Base-by-base conservation (phyloP, 2,329 filamentous ascomycete species). In the Byssochlamys sp. region DNA sequence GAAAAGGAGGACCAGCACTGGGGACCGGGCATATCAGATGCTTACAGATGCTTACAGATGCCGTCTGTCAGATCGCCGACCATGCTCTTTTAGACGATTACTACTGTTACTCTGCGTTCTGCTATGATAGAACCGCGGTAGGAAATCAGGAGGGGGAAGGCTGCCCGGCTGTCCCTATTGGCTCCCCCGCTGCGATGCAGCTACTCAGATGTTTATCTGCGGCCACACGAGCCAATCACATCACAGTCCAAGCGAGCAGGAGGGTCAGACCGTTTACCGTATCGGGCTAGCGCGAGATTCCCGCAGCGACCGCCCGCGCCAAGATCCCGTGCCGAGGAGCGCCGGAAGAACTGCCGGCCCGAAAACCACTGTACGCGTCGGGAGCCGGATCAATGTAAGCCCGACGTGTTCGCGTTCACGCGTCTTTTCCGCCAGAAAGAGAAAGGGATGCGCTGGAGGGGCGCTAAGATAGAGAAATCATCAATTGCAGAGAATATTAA, bases 301-400 rank as follows among this genome's bases (percentile, higher is more conserved):
- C 10, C 9, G 31, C 31, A 33, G 3, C 10, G 31, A 33, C 31
- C 39, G 19, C n/a, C 12, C 19, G 39, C n/a, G 39, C 39, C 27
- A 28, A 14, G 49, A 51, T 28, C 10, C 27, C 49, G 12, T 24
- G 24, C 10, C 49, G 11, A 31, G 27, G 10, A 12, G 2, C 10
- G 2, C 3, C 49, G 25, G 49, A 28, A 26, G 1, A 12, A 51
- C 25, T 26, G 4, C 14, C 25, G 24, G 19, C 24, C 49, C 49
- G 49, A 55, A 69, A 69, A 71, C 60, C 68, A 71, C 69, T 72
- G 71, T 62, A 71, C 69, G 66, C 69, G 69, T 70, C 61, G 56
- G 60, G 60, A 2, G 0, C 0, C 7, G 66, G 59, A 60, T 62
- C 50, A 65, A 62, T 27, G 1, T 55, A 61, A 35, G 11, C 11